Evolutionary conservation across 768 basidiomycete species (phyloP).

Genomic region (Termitomyces sp.): DNA sequence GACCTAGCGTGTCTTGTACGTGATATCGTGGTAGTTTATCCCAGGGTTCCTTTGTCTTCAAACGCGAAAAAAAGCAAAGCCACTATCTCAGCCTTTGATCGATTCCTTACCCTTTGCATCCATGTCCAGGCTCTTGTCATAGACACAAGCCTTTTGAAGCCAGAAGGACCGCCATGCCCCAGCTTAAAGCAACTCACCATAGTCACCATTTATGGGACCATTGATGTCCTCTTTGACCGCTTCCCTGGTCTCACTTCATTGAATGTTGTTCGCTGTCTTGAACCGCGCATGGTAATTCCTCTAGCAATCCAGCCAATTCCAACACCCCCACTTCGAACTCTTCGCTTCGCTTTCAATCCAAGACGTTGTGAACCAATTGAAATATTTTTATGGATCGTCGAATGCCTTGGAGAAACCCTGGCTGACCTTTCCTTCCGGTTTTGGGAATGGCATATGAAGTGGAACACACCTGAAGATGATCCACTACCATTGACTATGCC

Average conservation of each 20-base stretch:
- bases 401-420: neutral
- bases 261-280: neutral
- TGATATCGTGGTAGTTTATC: neutral
- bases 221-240: neutral
- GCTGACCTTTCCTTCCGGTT: neutral
- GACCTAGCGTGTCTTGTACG: neutral
- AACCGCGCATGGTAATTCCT: neutral
- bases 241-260: neutral
- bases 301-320: neutral
- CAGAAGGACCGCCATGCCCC: neutral
- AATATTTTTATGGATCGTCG: neutral
- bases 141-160: no score
- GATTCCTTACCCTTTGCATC: neutral
- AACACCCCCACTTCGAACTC: neutral
- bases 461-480: no score
- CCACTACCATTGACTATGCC: no score
- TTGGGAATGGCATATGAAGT: no score
- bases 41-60: neutral
- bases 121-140: neutral
- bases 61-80: neutral
- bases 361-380: neutral
- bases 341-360: neutral
- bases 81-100: neutral
- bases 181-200: neutral
- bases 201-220: neutral